Evolutionary conservation across 495 filamentous ascomycete genomes (phyloP), one percentile per base, ranked within the genome.

Genomic region (Hyaloscypha variabilis): DNA sequence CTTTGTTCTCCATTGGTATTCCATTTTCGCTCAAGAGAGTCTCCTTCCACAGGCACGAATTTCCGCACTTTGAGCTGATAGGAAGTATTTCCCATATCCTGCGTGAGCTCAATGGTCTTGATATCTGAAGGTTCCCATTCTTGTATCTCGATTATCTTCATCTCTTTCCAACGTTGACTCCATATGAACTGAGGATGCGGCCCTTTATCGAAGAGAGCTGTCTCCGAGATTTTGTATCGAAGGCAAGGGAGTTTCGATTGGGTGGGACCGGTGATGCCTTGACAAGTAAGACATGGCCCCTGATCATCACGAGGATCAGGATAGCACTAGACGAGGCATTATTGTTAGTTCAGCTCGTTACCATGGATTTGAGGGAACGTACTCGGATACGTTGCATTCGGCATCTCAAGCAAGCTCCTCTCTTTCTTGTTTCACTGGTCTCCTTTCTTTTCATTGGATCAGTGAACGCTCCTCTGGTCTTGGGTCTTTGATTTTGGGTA

Each of bases 1-100:
- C 60, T 69, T 50, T 67, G 76, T 62, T 61, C 76, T 34, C 65
- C 62, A 17, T 77, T 80, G 14, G 74, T 62, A 2, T 26, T 29
- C 65, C 65, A 67, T 14, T 57, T 31, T 19, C 65, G 24, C n/a
- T 25, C 28, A 26, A 67, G 28, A 4, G 31, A 11, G 53, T 67
- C 65, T 14, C 65, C 65, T 30, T 57, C 52, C 1, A 54, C 26
- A 23, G 67, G 66, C 11, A 26, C 28, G 36, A 71, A 68, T 30
- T 58, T 42, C 30, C 69, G 34, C 2, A 71, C 66, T 23, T 36
- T 36, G 28, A 71, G 1, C 6, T 62, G 6, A 23, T 55, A 69
- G 8, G 23, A 3, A 8, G n/a, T 21, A 10, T 55, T 50, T 10
- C 50, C 34, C 23, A 71, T 29, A 36, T 71, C 69, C 46, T 71